Base-by-base conservation (phyloP, 1,284 basidiomycete genomes). In the Ceratobasidium sp. region DNA sequence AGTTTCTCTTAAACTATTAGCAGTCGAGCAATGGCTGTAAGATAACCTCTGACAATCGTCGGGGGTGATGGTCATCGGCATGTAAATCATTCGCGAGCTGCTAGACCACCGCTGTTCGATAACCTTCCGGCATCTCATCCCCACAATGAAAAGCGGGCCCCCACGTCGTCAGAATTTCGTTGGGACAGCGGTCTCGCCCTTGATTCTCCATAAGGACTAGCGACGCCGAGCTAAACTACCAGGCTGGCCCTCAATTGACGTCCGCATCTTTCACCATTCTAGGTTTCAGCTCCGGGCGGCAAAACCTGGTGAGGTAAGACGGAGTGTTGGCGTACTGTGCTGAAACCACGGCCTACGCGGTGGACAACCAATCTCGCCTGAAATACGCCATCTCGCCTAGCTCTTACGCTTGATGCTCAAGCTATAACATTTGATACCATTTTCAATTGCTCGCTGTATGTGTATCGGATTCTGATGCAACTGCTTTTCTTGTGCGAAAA, bases 341-440 rank as follows among this genome's bases (percentile, higher is more conserved):
- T 48, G 61, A 63, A 63, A 63, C 61, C 28, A 3, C n/a, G 30
- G 30, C 46, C n/a, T 63, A 63, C 38, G 46, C 44, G 61, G n/a
- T 36, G 2, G 30, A n/a, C 46, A 63, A 21, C 14, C 44, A 25
- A 49, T 49, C 61, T 63, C 61, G 61, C 61, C 42, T 63, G 61
- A 63, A 7, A 44, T 40, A 23, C 18, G 21, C 58, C 33, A 63
- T 49, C 28, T 63, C 61, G 61, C 61, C 7, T 63, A 44, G 8
- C 40, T 40, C 30, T 36, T 40, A 7, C n/a, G 38, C 44, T 38
- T 60, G 58, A 60, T 60, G 58, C 18, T 56, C 33, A 36, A 16
- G 28, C 54, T 36, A 33, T 18, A 18, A n/a, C 33, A 56, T 36
- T 36, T 56, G 51, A 56, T 36, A 16, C 14, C 54, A 56, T 36